Evolutionary conservation across 2,329 filamentous ascomycete genomes (phyloP).

Genomic region (Colletotrichum horii): DNA sequence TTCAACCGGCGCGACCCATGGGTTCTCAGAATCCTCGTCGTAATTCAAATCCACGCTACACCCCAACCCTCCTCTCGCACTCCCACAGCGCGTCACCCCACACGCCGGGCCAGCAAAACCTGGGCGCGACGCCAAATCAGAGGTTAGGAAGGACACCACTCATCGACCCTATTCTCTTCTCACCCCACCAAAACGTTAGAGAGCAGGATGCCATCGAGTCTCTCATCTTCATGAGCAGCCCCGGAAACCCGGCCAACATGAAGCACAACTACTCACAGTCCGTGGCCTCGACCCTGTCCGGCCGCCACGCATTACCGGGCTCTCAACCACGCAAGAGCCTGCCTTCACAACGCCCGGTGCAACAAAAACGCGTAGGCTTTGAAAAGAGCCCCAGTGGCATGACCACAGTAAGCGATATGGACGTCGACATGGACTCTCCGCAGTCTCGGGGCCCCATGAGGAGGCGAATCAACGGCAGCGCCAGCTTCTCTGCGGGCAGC

Average conservation of each 20-base stretch:
- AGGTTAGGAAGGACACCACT: conserved; percentile 39
- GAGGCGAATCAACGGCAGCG: conserved; percentile 31
- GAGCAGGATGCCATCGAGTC: conserved; percentile 86
- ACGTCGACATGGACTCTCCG: conserved; percentile 40
- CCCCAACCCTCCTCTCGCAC: conserved; percentile 55
- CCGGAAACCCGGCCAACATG: conserved; percentile 71
- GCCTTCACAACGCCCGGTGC: conserved; percentile 51
- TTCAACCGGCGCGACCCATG: conserved; percentile 51
- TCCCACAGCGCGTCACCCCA: conserved; percentile 52
- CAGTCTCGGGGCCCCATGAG: conserved; percentile 35
- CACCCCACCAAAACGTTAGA: conserved; percentile 71
- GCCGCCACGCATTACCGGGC: conserved; percentile 47
- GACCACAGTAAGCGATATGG: conserved; percentile 51
- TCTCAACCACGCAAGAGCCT: conserved; percentile 57
- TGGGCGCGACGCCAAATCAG: conserved; percentile 32
- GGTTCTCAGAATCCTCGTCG: conserved; percentile 49
- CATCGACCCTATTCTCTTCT: conserved; percentile 64
- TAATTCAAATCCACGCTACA: conserved; percentile 54
- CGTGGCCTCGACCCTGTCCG: conserved; percentile 30
- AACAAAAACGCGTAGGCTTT: conserved; percentile 52
- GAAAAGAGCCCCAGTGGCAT: conserved; percentile 48
- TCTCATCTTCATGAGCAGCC: conserved; percentile 81
- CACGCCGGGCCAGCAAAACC: conserved; percentile 18
- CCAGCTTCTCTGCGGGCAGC: conserved; percentile 21
- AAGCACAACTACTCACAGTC: conserved; percentile 58